phyloP scores from a whole-genome alignment of 2,329 filamentous ascomycete species.

The Epichloe sibirici region DNA sequence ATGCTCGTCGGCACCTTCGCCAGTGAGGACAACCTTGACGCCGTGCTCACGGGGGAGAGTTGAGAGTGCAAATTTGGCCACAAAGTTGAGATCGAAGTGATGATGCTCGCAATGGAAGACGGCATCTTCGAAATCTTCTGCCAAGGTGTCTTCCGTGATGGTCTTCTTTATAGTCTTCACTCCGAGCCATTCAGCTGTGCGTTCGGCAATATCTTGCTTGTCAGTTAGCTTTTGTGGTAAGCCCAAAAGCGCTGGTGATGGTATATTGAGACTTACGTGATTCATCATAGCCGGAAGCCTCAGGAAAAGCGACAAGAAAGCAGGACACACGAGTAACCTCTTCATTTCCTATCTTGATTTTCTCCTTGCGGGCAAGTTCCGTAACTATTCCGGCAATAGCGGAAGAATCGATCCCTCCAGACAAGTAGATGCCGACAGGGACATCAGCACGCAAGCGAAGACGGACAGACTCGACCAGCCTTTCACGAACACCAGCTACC shows the following conservation, averaged over 20 bases:
- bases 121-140: constrained; percentile 17
- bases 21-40: constrained; percentile 41
- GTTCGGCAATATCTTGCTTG: constrained; percentile 16
- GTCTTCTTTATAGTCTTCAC: constrained; percentile 15
- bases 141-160: constrained; percentile 18
- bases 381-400: constrained; percentile 43
- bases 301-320: constrained; percentile 39
- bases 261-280: not conserved
- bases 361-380: constrained; percentile 34
- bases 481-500: constrained; percentile 6
- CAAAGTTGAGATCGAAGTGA: constrained; percentile 35
- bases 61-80: constrained; percentile 39
- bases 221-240: not conserved
- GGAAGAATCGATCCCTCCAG: constrained; percentile 17
- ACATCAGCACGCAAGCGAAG: not conserved
- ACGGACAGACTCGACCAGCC: not conserved
- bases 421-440: not conserved
- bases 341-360: constrained; percentile 33
- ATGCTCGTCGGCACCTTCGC: constrained; percentile 40
- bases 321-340: constrained; percentile 18
- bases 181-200: constrained; percentile 22
- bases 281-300: not conserved
- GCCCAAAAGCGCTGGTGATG: no score
- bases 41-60: constrained; percentile 30
- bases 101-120: constrained; percentile 21